These are phyloP conservation scores for Heritiera fomes DNA, from an alignment of 345 rosid genomes.

Conservation along the genomic window DNA sequence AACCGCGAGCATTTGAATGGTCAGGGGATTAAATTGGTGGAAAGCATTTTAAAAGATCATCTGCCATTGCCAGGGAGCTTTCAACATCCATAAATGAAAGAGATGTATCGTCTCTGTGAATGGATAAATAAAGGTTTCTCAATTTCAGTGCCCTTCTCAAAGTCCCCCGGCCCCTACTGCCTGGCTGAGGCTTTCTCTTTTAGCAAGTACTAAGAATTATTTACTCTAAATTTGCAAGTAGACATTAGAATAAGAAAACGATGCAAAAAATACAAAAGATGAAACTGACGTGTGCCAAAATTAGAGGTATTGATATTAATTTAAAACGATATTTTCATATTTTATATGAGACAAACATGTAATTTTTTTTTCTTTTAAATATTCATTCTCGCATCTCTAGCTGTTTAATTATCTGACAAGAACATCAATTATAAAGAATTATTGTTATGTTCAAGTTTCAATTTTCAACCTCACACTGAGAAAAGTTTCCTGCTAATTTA, in stretches of 20 bases:
- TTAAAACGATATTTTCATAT: no score
- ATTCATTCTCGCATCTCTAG: no score
- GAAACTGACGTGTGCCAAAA: no score
- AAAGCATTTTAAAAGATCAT: not conserved
- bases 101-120: not conserved
- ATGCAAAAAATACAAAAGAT: no score
- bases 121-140: not conserved
- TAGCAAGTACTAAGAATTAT: conserved; percentile 9
- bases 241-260: no score
- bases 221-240: not conserved
- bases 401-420: no score
- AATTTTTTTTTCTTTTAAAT: no score
- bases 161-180: not conserved
- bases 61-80: not conserved
- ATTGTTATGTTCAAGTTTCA: not conserved
- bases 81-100: not conserved
- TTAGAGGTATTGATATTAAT: no score
- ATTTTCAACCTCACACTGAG: not conserved
- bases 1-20: not conserved
- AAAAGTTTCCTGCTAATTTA: not conserved
- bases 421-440: not conserved
- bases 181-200: not conserved
- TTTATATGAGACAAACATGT: no score
- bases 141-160: conserved; percentile 18
- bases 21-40: not conserved